These are phyloP conservation scores for Cutaneotrichosporon arboriforme DNA, from an alignment of 1,284 basidiomycete genomes.

Conservation along the genomic window DNA sequence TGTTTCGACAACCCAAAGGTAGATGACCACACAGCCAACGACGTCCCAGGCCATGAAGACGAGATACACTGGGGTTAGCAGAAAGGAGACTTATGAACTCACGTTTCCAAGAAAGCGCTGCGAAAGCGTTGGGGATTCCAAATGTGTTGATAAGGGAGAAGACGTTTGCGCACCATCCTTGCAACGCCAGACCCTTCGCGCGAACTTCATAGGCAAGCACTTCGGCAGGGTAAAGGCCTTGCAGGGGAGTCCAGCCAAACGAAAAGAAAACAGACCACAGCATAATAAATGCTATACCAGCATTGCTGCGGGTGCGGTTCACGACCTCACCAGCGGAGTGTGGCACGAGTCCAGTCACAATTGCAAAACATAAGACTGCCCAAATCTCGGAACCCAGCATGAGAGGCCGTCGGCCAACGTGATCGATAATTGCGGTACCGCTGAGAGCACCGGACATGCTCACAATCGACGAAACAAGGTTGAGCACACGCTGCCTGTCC, in stretches of 20 bases:
- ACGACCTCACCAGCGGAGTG: conserved; percentile 4
- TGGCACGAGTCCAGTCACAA: conserved; percentile 27
- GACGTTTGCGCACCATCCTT: conserved; percentile 20
- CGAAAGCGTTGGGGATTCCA: conserved; percentile 30
- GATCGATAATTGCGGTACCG: conserved; percentile 26
- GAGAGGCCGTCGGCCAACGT: conserved; percentile 29
- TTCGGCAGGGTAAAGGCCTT: conserved; percentile 57
- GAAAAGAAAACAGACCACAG: conserved; percentile 33
- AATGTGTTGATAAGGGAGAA: conserved; percentile 35
- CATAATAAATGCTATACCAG: conserved; percentile 30
- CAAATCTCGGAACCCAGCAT: conserved; percentile 25
- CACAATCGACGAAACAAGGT: conserved; percentile 27
- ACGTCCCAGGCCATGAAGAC: conserved; percentile 55
- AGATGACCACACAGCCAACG: conserved; percentile 57
- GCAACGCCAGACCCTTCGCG: conserved; percentile 51
- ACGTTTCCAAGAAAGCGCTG: conserved; percentile 23
- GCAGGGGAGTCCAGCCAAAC: conserved; percentile 57
- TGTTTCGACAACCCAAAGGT: conserved; percentile 53
- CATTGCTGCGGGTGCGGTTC: conserved; percentile 20
- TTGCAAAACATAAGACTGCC: conserved; percentile 22
- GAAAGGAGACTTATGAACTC: conserved; percentile 43
- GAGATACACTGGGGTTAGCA: conserved; percentile 49
- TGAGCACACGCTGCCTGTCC: conserved; percentile 27
- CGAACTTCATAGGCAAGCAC: conserved; percentile 55
- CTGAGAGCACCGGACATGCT: conserved; percentile 28